Conservation (phyloP, 2,329 filamentous ascomycete species). For the Cercospora zeina region DNA sequence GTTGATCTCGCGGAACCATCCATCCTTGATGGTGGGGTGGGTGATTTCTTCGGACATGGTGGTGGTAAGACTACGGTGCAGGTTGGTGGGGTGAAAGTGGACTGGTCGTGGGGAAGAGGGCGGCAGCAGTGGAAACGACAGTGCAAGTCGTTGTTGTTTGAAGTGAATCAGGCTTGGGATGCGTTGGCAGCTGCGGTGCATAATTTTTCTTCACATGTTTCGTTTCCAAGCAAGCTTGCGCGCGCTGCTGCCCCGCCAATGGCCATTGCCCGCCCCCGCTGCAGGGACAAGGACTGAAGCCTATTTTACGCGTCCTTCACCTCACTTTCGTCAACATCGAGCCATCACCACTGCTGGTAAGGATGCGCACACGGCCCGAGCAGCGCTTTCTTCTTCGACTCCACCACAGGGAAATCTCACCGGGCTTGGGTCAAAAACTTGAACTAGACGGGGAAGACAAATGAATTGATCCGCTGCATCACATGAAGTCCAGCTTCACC, state of each 20-base stretch:
- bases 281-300: not conserved
- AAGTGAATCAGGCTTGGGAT: constrained; percentile 1
- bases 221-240: constrained; percentile 7
- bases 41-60: constrained; percentile 69
- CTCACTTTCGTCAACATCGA: not conserved
- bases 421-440: no score
- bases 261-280: constrained; percentile 5
- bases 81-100: not conserved
- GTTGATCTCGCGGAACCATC: constrained; percentile 99
- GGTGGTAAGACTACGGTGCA: not conserved
- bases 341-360: not conserved
- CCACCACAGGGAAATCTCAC: no score
- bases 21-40: constrained; percentile 86
- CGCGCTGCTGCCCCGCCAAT: constrained; percentile 4
- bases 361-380: no score
- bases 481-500: constrained; percentile 3
- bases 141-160: not conserved
- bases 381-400: no score
- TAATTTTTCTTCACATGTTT: constrained; percentile 13
- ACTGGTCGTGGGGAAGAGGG: not conserved
- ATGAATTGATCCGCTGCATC: not conserved
- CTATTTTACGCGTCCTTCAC: not conserved
- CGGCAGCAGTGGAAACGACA: not conserved
- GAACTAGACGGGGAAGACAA: no score
- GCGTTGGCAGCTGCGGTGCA: constrained; percentile 6